phyloP scores from a whole-genome alignment of 2,329 filamentous ascomycete species.

The Chaetothyriales sp. region DNA sequence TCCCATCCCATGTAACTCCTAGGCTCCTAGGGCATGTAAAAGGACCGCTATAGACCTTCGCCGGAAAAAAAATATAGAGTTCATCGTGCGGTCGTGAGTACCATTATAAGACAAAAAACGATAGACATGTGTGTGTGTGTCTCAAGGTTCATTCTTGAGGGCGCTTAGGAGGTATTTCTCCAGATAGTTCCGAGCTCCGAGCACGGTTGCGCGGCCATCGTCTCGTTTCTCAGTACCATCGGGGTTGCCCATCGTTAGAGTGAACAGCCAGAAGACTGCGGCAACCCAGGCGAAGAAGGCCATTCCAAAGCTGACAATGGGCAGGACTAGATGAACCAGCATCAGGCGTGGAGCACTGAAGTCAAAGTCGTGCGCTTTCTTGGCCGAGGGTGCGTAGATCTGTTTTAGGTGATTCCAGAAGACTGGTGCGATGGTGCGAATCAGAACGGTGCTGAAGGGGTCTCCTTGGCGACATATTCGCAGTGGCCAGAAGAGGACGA shows the following conservation, averaged over 20 bases:
- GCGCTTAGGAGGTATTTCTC: slow-evolving; percentile 39
- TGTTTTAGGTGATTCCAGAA: slow-evolving; percentile 16
- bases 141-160: slow-evolving; percentile 7
- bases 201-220: slow-evolving; percentile 44
- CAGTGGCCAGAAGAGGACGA: slow-evolving; percentile 38
- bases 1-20: not conserved
- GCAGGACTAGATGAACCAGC: slow-evolving; percentile 39
- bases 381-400: slow-evolving; percentile 17
- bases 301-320: slow-evolving; percentile 41
- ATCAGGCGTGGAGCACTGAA: slow-evolving; percentile 33
- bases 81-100: not conserved
- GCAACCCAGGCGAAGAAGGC: slow-evolving; percentile 44
- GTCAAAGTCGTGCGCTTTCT: slow-evolving; percentile 16
- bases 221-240: slow-evolving; percentile 44
- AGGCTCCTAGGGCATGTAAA: not conserved
- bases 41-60: not conserved
- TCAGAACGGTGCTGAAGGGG: slow-evolving; percentile 22
- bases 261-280: slow-evolving; percentile 47
- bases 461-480: slow-evolving; percentile 35
- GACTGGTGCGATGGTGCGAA: slow-evolving; percentile 13
- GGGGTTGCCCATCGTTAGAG: slow-evolving; percentile 46
- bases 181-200: slow-evolving; percentile 46
- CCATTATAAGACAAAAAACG: not conserved
- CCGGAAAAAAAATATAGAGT: not conserved
- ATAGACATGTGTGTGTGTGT: not conserved